These are phyloP conservation scores for Hirsutella thompsonii DNA, from an alignment of 2,329 filamentous ascomycete genomes.

Conservation along the genomic window DNA sequence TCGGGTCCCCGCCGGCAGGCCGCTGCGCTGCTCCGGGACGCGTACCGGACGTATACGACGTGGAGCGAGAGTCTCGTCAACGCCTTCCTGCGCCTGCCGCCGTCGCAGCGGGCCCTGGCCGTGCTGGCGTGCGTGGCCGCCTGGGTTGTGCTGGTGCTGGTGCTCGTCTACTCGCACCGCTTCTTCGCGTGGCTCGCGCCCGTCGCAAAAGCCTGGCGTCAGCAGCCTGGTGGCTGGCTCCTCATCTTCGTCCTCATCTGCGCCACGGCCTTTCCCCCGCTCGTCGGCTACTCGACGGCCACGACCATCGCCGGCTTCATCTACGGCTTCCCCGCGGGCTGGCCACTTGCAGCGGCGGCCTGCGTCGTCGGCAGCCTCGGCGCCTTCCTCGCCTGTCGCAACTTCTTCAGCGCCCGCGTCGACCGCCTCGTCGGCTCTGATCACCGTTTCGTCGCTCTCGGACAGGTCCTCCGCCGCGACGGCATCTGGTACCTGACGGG, in stretches of 20 bases:
- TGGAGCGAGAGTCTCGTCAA: conserved; percentile 27
- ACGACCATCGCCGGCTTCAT: conserved; percentile 41
- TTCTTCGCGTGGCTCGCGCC: conserved; percentile 69
- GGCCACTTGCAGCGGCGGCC: conserved; percentile 70
- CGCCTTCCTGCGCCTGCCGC: conserved; percentile 42
- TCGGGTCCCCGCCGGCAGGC: background rate
- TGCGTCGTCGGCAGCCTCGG: conserved; percentile 66
- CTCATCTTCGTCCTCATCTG: conserved; percentile 68
- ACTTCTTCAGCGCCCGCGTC: conserved; percentile 67
- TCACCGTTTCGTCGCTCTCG: conserved; percentile 76
- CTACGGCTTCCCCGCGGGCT: conserved; percentile 49
- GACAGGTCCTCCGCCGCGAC: conserved; percentile 79
- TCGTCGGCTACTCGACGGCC: conserved; percentile 77
- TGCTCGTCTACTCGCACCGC: conserved; percentile 64
- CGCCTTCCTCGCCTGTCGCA: conserved; percentile 71
- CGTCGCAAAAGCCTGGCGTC: conserved; percentile 63
- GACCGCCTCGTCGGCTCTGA: conserved; percentile 70
- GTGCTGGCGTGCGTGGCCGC: background rate
- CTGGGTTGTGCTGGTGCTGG: conserved; percentile 40
- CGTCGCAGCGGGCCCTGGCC: conserved; percentile 9
- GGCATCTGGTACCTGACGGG: conserved; percentile 80
- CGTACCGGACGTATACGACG: background rate
- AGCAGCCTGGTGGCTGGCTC: conserved; percentile 56
- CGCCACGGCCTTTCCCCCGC: conserved; percentile 67
- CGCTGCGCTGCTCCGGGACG: background rate